Evolutionary conservation across 2,329 filamentous ascomycete species (phyloP).

Genomic region (Aureobasidium sp.): DNA sequence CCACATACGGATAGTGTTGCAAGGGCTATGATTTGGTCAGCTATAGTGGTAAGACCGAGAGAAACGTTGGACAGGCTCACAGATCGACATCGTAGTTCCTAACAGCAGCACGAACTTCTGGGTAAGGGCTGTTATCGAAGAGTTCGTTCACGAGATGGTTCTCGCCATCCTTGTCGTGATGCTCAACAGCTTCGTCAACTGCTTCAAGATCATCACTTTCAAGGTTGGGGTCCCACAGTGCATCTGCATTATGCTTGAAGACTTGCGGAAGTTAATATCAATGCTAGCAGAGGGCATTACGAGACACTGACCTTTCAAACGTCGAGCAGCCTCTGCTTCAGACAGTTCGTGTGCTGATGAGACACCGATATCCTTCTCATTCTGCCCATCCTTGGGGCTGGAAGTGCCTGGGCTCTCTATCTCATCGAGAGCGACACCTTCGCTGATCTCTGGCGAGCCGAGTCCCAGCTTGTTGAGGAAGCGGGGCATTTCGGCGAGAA

Average conservation of each 20-base stretch:
- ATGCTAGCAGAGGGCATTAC: background rate
- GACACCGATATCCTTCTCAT: background rate
- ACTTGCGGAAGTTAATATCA: background rate
- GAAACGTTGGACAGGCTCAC: background rate
- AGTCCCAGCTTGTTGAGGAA: background rate
- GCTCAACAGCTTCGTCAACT: constrained; percentile 50
- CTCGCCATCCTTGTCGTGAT: constrained; percentile 49
- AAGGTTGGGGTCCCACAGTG: constrained; percentile 8
- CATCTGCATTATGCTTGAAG: background rate
- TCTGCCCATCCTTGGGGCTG: background rate
- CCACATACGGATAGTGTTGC: constrained; percentile 58
- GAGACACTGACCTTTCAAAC: background rate
- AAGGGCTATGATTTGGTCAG: constrained; percentile 31
- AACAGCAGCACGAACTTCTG: constrained; percentile 49
- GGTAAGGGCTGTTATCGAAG: constrained; percentile 60
- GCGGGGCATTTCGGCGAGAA: background rate
- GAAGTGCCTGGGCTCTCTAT: background rate
- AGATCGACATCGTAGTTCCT: constrained; percentile 58
- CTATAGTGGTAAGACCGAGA: background rate
- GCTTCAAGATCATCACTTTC: constrained; percentile 35
- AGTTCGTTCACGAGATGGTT: constrained; percentile 51
- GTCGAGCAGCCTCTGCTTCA: background rate
- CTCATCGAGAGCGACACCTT: background rate
- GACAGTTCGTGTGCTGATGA: background rate
- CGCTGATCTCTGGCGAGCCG: background rate